Evolutionary conservation across 352 stramenopile genomes (phyloP).

Genomic region (Aphanomyces cochlioides): DNA sequence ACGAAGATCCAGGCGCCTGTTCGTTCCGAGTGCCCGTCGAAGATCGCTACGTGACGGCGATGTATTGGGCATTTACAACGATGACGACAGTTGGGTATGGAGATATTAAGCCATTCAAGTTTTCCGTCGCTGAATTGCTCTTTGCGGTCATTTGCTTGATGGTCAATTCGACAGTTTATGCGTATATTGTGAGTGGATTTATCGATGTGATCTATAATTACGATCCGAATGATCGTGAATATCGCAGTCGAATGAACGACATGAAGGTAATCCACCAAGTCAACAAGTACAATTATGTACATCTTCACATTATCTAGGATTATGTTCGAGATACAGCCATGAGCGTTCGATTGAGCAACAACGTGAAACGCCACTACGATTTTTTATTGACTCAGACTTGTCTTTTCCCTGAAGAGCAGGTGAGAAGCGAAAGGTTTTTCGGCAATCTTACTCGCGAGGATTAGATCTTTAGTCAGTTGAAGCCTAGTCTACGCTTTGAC

Average conservation of each 20-base stretch:
- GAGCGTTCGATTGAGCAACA: slow-evolving; percentile 47
- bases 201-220: slow-evolving; percentile 79
- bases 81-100: slow-evolving; percentile 89
- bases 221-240: slow-evolving; percentile 71
- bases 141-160: slow-evolving; percentile 71
- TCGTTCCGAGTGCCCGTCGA: slow-evolving; percentile 37
- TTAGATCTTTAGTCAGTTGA: slow-evolving; percentile 81
- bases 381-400: slow-evolving; percentile 26
- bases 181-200: slow-evolving; percentile 74
- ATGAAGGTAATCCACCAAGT: slow-evolving; percentile 49
- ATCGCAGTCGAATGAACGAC: slow-evolving; percentile 64
- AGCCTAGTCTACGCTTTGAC: slow-evolving; percentile 77
- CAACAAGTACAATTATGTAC: no score
- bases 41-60: slow-evolving; percentile 66
- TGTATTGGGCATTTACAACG: slow-evolving; percentile 90
- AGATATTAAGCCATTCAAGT: slow-evolving; percentile 65
- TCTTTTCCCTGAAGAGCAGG: slow-evolving; percentile 77
- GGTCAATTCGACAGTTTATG: slow-evolving; percentile 73
- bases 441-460: neutral
- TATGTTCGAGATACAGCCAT: slow-evolving; percentile 66
- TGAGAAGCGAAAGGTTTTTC: slow-evolving; percentile 20
- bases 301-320: slow-evolving; percentile 32
- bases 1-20: slow-evolving; percentile 38
- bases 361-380: slow-evolving; percentile 46
- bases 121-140: slow-evolving; percentile 62